phyloP scores from a whole-genome alignment of 805 yeast genomes.

The Metschnikowia matae region DNA sequence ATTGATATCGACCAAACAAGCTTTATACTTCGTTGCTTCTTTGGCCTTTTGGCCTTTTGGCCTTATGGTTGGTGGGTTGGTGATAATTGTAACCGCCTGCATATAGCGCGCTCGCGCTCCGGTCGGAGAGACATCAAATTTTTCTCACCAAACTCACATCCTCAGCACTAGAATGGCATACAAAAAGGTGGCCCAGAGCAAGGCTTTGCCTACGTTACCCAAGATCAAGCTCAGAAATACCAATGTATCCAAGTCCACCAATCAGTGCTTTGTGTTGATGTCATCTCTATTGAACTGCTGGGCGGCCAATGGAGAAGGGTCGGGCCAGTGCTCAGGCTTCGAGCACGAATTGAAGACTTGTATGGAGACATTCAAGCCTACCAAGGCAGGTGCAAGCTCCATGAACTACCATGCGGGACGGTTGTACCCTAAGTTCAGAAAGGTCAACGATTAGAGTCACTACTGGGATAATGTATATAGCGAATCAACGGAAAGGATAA shows the following conservation, averaged over 20 bases:
- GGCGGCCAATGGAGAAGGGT: constrained; percentile 92
- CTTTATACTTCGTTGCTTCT: too few species aligned
- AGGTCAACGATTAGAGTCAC: constrained; percentile 31
- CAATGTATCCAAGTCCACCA: constrained; percentile 51
- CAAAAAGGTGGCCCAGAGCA: constrained; percentile 40
- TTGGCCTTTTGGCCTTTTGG: too few species aligned
- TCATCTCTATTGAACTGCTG: constrained; percentile 86
- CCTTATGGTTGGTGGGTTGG: too few species aligned
- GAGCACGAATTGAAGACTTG: constrained; percentile 72
- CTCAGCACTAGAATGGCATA: constrained; percentile 31
- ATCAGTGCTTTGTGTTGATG: constrained; percentile 77
- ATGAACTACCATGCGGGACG: constrained; percentile 55
- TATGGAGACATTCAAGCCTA: constrained; percentile 48
- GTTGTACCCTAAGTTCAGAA: constrained; percentile 52
- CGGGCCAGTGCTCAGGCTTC: constrained; percentile 57
- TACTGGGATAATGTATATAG: constrained; percentile 7
- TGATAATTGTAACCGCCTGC: not conserved
- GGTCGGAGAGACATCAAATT: constrained; percentile 2
- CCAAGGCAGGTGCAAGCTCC: constrained; percentile 41
- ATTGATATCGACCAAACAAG: too few species aligned
- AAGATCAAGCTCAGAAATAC: constrained; percentile 68
- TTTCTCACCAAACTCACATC: constrained; percentile 5
- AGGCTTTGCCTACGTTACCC: constrained; percentile 64
- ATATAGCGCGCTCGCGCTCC: not conserved
- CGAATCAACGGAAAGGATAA: constrained; percentile 4